Evolutionary conservation across 2,329 filamentous ascomycete species (phyloP), one percentile per base, ranked within the genome.

Genomic region (Xylaria sp.): DNA sequence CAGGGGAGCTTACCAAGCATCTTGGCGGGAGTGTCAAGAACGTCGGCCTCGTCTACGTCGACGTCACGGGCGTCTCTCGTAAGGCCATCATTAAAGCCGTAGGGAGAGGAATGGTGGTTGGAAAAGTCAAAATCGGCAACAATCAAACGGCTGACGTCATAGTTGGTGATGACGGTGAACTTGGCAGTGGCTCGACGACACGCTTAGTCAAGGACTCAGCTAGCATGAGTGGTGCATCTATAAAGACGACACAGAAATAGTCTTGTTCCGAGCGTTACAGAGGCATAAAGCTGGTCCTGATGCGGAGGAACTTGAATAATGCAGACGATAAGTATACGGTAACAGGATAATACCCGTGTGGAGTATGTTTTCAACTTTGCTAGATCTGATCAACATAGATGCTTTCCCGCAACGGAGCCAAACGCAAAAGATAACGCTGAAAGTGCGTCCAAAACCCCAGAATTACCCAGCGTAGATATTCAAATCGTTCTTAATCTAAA

Each of bases 21-120:
- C 81, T 99, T 21, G 92, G 93, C 0, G 91, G 93, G 4, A 95
- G 94, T 27, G 90, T 98, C 75, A 97, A 96, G 85, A 99, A 98
- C 73, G 96, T 98, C 7, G 96, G 94, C 5, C 85, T 99, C 32
- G 96, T 99, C 36, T 99, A 99, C 78, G 97, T 99, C 69, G 96
- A 99, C 75, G 95, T 97, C 1, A 92, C 94, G 0, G 96, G 96
- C 42, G 96, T 99, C 1, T 97, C 93, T 64, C 87, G 96, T 50
- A 89, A 90, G 69, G 96, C 96, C 0, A 89, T 99, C 51, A 88
- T 99, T 78, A 99, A 98, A 84, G 93, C 92, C 50, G 96, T 98
- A 1, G 96, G 94, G 21, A 98, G 97, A 83, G 94, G 96, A 48
- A 98, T 99, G 96, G 90, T 97, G 0, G 90, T 97, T 4, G 93